Base-by-base conservation (phyloP, 352 stramenopile genomes). In the Blastocystis sp. region DNA sequence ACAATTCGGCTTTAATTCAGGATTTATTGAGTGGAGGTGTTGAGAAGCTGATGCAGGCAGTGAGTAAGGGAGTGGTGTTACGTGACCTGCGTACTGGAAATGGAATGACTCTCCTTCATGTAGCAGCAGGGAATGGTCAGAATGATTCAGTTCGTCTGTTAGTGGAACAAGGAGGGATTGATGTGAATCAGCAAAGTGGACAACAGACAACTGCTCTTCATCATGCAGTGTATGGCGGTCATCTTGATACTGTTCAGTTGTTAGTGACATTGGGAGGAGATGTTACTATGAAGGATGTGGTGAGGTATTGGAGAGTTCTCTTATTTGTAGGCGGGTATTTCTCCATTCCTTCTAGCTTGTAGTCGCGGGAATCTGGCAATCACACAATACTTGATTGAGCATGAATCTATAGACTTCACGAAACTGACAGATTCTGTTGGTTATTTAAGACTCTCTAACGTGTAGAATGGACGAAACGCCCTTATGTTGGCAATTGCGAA, bases 301-400 rank as follows among this genome's bases (percentile, higher is more conserved):
- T 46, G 9, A 9, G 39, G 39, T 46, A 46, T 42, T 1, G 21
- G 14, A 32, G 59, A 6, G 2, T 39, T 39, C 11, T 12, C 59
- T 78, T n/a, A 57, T 9, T 12, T 2, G 19, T 59, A 78, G 66
- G n/a, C 35, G 4, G 66, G 43, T 16, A 78, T 54, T 6, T 39
- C 66, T 21, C 66, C 66, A 11, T 56, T 78, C 37, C 43, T 78
- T 24, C 42, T 78, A 21, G 66, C 66, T 29, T 39, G 32, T n/a
- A 24, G 39, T 24, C 37, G 32, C 11, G 66, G 66, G 12, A 27
- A 27, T 39, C 5, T 78, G 4, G 35, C 42, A 2, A 14, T 78
- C 43, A 39, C 21, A 14, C n/a, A 51, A 11, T 39, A 56, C 27
- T 19, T 57, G 5, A 3, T 78, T 12, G 37, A 54, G 12, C 37